Evolutionary conservation across 2,329 filamentous ascomycete species (phyloP).

Genomic region (Colletotrichum gigasporum): DNA sequence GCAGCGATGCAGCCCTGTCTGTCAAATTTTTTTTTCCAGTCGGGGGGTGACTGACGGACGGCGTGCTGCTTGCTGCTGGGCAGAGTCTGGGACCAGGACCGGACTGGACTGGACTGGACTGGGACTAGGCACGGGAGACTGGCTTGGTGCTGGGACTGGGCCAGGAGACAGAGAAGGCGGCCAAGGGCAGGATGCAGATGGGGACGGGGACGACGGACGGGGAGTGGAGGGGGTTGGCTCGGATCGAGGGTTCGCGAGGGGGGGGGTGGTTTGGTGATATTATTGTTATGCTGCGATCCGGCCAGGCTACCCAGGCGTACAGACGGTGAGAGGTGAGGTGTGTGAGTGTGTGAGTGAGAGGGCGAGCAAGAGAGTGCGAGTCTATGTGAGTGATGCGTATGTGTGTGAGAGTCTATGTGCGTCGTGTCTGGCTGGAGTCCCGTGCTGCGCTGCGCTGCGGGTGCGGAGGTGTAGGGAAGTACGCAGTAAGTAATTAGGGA

Average conservation of each 20-base stretch:
- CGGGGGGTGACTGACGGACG: neutral
- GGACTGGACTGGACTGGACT: neutral
- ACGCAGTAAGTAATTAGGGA: neutral
- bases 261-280: neutral
- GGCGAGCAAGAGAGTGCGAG: neutral
- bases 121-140: neutral
- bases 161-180: neutral
- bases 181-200: neutral
- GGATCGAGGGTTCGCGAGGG: constrained; percentile 13
- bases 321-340: neutral
- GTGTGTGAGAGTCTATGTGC: neutral
- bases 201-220: neutral
- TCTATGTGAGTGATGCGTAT: neutral
- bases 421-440: too few species aligned
- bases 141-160: neutral
- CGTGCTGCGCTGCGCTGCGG: too few species aligned
- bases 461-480: too few species aligned
- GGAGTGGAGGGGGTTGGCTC: neutral
- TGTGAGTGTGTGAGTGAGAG: neutral
- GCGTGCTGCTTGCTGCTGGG: too few species aligned
- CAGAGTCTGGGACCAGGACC: too few species aligned
- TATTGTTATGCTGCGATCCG: neutral
- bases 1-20: constrained; percentile 28
- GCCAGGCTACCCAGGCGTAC: constrained; percentile 3
- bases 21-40: neutral